phyloP scores from a whole-genome alignment of 2,329 filamentous ascomycete species.

The Neospermospora avenae region DNA sequence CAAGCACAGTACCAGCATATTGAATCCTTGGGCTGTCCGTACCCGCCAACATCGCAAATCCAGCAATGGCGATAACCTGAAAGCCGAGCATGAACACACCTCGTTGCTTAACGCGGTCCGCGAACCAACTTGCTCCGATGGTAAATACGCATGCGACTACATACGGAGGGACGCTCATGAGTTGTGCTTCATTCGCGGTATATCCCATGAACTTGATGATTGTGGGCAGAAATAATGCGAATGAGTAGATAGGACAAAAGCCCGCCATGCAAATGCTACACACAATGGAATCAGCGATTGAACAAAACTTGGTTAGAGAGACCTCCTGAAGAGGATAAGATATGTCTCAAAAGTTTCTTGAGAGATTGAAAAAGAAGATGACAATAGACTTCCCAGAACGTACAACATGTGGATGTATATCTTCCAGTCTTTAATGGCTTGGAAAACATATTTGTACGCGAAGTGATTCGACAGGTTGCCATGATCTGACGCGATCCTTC shows the following conservation, averaged over 20 bases:
- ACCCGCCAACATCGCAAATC: slow-evolving; percentile 19
- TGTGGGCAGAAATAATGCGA: slow-evolving; percentile 39
- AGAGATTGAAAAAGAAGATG: no score
- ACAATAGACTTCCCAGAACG: no score
- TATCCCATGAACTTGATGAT: slow-evolving; percentile 50
- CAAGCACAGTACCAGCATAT: slow-evolving; percentile 44
- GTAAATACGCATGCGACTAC: slow-evolving; percentile 62
- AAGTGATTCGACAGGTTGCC: slow-evolving; percentile 25
- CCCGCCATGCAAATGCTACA: slow-evolving; percentile 22
- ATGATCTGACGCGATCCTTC: slow-evolving; percentile 21
- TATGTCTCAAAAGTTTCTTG: no score
- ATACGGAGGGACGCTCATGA: slow-evolving; percentile 47
- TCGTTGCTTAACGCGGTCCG: slow-evolving; percentile 48
- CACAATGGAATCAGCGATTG: no score
- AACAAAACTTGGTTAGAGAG: no score
- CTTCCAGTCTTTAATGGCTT: slow-evolving; percentile 45
- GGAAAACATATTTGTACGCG: slow-evolving; percentile 37
- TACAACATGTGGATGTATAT: slow-evolving; percentile 36
- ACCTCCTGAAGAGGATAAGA: no score
- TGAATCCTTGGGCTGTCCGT: slow-evolving; percentile 9
- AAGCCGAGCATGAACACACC: slow-evolving; percentile 51
- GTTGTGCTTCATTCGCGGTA: slow-evolving; percentile 43
- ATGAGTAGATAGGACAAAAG: slow-evolving; percentile 19
- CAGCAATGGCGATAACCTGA: slow-evolving; percentile 41
- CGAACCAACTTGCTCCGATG: slow-evolving; percentile 50